Evolutionary conservation across 179 eudicot genomes (phyloP).

Genomic region (Nepenthes alata): DNA sequence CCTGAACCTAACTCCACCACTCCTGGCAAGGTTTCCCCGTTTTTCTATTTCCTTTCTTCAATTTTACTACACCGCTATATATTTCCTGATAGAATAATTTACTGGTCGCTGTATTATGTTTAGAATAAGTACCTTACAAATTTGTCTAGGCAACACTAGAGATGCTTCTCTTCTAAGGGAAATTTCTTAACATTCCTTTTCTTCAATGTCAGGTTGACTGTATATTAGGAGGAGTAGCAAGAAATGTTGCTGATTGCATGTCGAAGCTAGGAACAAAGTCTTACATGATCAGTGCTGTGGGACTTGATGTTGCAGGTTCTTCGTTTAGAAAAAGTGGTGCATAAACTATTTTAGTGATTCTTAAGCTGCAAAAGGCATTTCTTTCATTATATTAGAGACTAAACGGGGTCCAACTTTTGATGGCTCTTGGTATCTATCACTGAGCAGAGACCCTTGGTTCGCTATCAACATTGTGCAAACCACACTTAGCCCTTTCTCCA

Average conservation of each 20-base stretch:
- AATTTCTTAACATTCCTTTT: neutral
- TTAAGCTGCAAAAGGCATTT: neutral
- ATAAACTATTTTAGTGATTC: slow-evolving; percentile 20
- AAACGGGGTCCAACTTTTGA: too few relatives aligned
- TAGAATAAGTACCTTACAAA: too few relatives aligned
- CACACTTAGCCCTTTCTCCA: too few relatives aligned
- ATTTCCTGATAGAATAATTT: too few relatives aligned
- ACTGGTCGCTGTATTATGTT: too few relatives aligned
- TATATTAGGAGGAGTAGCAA: slow-evolving; percentile 80
- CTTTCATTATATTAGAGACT: too few relatives aligned
- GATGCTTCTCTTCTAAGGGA: too few relatives aligned
- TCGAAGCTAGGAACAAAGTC: slow-evolving; percentile 63
- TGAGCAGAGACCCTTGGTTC: too few relatives aligned
- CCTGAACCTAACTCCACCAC: slow-evolving; percentile 51
- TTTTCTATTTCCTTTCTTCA: neutral
- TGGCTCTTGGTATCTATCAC: too few relatives aligned
- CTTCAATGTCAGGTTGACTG: slow-evolving; percentile 35
- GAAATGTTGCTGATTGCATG: slow-evolving; percentile 90
- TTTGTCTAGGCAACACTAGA: neutral
- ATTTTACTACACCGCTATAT: neutral
- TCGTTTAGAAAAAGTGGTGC: neutral
- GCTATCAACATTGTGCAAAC: too few relatives aligned
- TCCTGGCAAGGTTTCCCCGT: slow-evolving; percentile 53
- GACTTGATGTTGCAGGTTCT: slow-evolving; percentile 74
- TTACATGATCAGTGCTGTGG: slow-evolving; percentile 72